Conservation (phyloP, 2,329 filamentous ascomycete species). For the Penicillium sp. region DNA sequence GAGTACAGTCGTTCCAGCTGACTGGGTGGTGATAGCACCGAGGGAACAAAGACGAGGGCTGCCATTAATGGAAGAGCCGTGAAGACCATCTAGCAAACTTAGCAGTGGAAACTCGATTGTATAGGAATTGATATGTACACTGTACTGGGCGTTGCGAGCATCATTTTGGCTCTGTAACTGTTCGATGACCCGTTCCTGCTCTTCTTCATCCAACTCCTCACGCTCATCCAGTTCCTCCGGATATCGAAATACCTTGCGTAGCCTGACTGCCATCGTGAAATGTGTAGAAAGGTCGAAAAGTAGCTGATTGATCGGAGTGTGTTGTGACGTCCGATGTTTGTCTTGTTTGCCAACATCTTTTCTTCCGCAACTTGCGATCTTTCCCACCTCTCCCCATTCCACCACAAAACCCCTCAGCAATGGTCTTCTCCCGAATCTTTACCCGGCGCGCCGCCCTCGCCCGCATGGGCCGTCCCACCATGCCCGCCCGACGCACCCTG, state of each 20-base stretch:
- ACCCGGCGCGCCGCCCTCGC: slow-evolving; percentile 17
- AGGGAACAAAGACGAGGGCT: slow-evolving; percentile 33
- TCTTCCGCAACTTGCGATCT: slow-evolving; percentile 1
- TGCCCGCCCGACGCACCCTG: slow-evolving; percentile 43
- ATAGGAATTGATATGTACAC: slow-evolving; percentile 29
- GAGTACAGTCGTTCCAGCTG: slow-evolving; percentile 28
- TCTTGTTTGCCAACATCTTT: slow-evolving; percentile 25
- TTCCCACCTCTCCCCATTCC: neutral
- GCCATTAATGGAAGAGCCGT: slow-evolving; percentile 39
- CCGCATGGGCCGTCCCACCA: slow-evolving; percentile 10
- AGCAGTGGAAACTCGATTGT: neutral
- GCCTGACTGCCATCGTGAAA: slow-evolving; percentile 55
- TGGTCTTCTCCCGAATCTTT: slow-evolving; percentile 16
- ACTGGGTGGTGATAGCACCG: slow-evolving; percentile 27
- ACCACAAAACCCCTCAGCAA: slow-evolving; percentile 2
- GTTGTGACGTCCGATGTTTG: slow-evolving; percentile 19
- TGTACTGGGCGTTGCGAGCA: slow-evolving; percentile 42
- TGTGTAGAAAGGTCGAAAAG: neutral
- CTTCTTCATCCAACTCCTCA: slow-evolving; percentile 72
- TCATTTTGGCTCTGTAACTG: slow-evolving; percentile 40
- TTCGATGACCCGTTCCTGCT: slow-evolving; percentile 46
- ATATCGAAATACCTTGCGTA: slow-evolving; percentile 78
- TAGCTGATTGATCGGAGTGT: neutral
- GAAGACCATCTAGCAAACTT: slow-evolving; percentile 33
- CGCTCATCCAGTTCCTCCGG: slow-evolving; percentile 61